Base-by-base conservation (phyloP, 2,329 filamentous ascomycete species). In the Beauveria australis region DNA sequence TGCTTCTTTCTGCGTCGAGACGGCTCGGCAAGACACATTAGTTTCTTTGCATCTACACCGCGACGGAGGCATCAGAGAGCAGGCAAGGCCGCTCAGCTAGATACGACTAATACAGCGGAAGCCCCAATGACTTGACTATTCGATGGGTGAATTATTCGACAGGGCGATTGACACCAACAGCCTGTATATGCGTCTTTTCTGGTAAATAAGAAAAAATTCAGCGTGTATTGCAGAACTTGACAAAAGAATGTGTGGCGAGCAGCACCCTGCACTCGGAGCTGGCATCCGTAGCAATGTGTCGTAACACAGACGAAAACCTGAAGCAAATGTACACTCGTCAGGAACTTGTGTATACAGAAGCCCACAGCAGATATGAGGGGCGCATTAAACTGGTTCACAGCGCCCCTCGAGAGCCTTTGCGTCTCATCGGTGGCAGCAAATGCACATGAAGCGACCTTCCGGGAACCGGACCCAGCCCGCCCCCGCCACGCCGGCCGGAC, bases 1-100 rank as follows among this genome's bases (percentile, higher is more conserved):
- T 16, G 1, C 44, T 22, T 26, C 10, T 54, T 41, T 19, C 43
- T 48, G 46, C 28, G 46, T 30, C 18, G 33, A 37, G 24, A 58
- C 26, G 22, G 44, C 46, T 51, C 55, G 16, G 51, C 47, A 47
- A 58, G 33, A 43, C 51, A 19, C 10, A 43, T 37, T 37, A 30
- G 30, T 59, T 59, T 59, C 56, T 52, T 46, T 59, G 56, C 49
- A 59, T 46, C 37, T 59, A 59, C 26, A 37, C 47, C 22, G 44
- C 33, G 56, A 49, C 46, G 22, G 43, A 37, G 19, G 33, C 54
- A 58, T 51, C 10, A 46, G 43, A 22, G 8, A 22, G 16, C n/a
- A 22, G 18, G 12, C 33, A 43, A 26, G 30, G 54, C 28, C 5
- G 44, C 14, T 22, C 28, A 57, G 54, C 54, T 48, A 57, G 9